These are phyloP conservation scores for Neoscytalidium dimidiatum DNA, from an alignment of 2,329 filamentous ascomycete species.

Conservation along the genomic window DNA sequence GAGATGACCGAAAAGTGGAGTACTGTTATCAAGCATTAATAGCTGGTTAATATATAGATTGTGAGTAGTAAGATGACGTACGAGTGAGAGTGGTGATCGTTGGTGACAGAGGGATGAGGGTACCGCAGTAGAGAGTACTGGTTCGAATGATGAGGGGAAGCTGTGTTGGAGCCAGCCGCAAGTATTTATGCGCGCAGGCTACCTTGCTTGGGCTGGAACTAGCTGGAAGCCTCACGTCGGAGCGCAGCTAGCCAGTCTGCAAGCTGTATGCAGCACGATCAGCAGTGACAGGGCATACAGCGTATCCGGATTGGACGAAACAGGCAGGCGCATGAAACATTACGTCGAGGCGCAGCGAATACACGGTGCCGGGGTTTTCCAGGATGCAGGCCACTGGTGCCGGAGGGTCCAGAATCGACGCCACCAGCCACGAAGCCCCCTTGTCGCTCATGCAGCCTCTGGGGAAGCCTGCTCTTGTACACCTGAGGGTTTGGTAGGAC, in stretches of 20 bases:
- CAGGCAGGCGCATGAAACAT: slow-evolving; percentile 2
- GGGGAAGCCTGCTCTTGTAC: not conserved
- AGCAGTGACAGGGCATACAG: not conserved
- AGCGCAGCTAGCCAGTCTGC: not conserved
- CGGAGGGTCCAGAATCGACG: not conserved
- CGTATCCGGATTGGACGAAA: not conserved
- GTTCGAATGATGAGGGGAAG: not conserved
- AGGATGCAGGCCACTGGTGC: not conserved
- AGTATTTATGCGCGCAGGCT: slow-evolving; percentile 10
- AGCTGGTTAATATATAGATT: too few species aligned
- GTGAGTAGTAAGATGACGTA: not conserved
- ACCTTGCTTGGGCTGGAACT: not conserved
- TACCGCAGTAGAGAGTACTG: not conserved
- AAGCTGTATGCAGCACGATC: not conserved
- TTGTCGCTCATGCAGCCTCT: not conserved
- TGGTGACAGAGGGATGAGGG: not conserved
- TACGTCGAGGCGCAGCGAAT: slow-evolving; percentile 6
- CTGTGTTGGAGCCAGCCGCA: not conserved
- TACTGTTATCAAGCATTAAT: not conserved
- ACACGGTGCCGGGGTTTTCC: not conserved
- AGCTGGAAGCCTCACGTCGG: not conserved
- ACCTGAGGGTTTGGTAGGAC: not conserved
- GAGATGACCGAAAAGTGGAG: not conserved
- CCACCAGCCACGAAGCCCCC: not conserved
- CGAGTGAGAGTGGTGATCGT: not conserved